Evolutionary conservation across 2,329 filamentous ascomycete genomes (phyloP).

Genomic region (Colletotrichum caudatum): DNA sequence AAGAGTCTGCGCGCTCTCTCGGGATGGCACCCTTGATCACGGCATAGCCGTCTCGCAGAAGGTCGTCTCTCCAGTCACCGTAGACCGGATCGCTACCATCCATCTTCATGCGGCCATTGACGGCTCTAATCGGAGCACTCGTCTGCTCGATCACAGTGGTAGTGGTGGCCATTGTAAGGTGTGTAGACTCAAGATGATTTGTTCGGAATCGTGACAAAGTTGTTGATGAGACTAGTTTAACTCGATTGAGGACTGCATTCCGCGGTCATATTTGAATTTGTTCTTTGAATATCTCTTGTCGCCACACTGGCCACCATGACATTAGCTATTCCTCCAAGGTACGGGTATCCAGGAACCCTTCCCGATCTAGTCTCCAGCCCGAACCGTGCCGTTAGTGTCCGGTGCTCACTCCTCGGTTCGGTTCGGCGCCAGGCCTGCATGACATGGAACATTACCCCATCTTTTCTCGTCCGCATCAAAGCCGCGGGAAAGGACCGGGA

Average conservation of each 20-base stretch:
- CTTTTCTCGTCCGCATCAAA: background rate
- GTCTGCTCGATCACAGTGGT: slow-evolving; percentile 14
- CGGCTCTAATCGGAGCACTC: slow-evolving; percentile 31
- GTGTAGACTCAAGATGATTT: background rate
- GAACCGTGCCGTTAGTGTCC: background rate
- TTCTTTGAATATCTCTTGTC: background rate
- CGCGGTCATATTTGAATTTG: slow-evolving; percentile 16
- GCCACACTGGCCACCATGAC: background rate
- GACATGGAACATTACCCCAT: slow-evolving; percentile 10
- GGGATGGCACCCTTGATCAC: slow-evolving; percentile 41
- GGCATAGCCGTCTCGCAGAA: slow-evolving; percentile 42
- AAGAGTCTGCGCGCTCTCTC: slow-evolving; percentile 43
- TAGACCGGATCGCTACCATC: slow-evolving; percentile 24
- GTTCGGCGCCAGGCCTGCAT: slow-evolving; percentile 14
- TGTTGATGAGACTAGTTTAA: background rate
- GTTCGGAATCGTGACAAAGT: background rate
- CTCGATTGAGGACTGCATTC: background rate
- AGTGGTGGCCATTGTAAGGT: slow-evolving; percentile 45
- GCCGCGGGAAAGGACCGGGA: background rate
- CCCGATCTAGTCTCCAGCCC: background rate
- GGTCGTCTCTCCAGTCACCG: slow-evolving; percentile 53
- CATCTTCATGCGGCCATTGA: slow-evolving; percentile 47
- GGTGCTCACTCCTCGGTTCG: slow-evolving; percentile 20
- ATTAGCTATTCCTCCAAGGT: background rate
- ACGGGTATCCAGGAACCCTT: background rate